These are phyloP conservation scores for Nicotiana benthamiana DNA, from an alignment of 257 asterid genomes.

Conservation along the genomic window DNA sequence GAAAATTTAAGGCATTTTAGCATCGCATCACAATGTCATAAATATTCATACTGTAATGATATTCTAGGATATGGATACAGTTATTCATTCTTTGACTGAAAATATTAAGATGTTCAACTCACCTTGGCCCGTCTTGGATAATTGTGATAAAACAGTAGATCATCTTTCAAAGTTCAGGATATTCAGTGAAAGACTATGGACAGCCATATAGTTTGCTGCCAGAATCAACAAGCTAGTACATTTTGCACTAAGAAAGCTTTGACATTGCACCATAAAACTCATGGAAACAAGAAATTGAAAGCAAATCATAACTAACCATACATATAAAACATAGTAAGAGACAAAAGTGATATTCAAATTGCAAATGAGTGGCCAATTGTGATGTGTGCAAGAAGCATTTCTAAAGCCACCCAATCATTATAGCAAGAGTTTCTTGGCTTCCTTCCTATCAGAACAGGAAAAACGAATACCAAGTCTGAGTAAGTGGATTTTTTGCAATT, in stretches of 20 bases:
- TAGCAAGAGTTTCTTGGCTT: slow-evolving; percentile 95
- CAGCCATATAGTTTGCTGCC: slow-evolving; percentile 91
- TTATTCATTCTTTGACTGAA: background rate
- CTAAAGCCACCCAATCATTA: slow-evolving; percentile 95
- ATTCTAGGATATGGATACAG: background rate
- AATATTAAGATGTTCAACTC: slow-evolving; percentile 14
- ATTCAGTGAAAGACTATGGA: slow-evolving; percentile 67
- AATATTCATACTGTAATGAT: background rate
- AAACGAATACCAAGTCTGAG: background rate
- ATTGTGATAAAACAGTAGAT: slow-evolving; percentile 56
- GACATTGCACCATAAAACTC: background rate
- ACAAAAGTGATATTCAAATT: slow-evolving; percentile 84
- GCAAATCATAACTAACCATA: slow-evolving; percentile 77
- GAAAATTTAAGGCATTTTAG: background rate
- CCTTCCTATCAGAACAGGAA: slow-evolving; percentile 59
- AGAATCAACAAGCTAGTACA: slow-evolving; percentile 12
- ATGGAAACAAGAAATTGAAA: slow-evolving; percentile 7
- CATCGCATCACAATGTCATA: background rate
- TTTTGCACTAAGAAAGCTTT: slow-evolving; percentile 13
- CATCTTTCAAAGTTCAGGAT: slow-evolving; percentile 78
- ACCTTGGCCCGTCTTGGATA: slow-evolving; percentile 76
- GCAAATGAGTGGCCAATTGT: slow-evolving; percentile 68
- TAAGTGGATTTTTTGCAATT: background rate
- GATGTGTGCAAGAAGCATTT: slow-evolving; percentile 82
- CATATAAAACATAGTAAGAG: slow-evolving; percentile 92